Conservation (phyloP, 2,329 filamentous ascomycete species). For the Colletotrichum cereale region DNA sequence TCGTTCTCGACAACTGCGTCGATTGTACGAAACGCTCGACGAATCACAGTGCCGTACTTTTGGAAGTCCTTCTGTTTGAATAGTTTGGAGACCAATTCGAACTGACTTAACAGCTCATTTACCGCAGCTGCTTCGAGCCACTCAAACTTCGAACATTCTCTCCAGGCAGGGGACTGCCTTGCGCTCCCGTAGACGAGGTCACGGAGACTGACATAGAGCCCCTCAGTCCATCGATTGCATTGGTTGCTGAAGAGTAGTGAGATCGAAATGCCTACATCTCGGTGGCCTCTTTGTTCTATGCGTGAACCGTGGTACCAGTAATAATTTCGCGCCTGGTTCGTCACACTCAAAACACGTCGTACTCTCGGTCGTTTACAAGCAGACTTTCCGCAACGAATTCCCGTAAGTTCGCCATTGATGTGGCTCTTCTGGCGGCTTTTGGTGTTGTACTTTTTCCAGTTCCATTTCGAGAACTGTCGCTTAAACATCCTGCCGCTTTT, state of each 20-base stretch:
- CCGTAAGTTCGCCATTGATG: neutral
- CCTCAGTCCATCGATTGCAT: neutral
- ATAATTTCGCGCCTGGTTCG: neutral
- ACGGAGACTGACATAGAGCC: neutral
- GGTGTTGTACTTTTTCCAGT: constrained; percentile 17
- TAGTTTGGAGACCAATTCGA: neutral
- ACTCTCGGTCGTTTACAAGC: neutral
- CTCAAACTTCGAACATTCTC: neutral
- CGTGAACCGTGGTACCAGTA: neutral
- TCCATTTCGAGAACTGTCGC: constrained; percentile 7
- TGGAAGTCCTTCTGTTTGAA: neutral
- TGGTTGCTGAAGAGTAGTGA: neutral
- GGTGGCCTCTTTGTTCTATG: neutral
- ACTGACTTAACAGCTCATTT: neutral
- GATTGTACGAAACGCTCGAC: neutral
- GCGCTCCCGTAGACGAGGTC: neutral
- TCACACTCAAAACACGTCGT: neutral
- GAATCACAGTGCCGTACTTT: neutral
- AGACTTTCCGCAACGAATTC: neutral
- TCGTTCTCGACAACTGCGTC: neutral
- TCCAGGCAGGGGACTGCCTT: neutral
- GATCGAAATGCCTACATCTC: neutral
- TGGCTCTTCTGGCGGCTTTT: neutral
- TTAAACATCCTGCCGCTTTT: constrained; percentile 10
- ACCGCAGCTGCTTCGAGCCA: rapidly evolving